Evolutionary conservation across 257 asterid species (phyloP), one percentile per base, ranked within the genome.

Genomic region (Phtheirospermum japonicum): DNA sequence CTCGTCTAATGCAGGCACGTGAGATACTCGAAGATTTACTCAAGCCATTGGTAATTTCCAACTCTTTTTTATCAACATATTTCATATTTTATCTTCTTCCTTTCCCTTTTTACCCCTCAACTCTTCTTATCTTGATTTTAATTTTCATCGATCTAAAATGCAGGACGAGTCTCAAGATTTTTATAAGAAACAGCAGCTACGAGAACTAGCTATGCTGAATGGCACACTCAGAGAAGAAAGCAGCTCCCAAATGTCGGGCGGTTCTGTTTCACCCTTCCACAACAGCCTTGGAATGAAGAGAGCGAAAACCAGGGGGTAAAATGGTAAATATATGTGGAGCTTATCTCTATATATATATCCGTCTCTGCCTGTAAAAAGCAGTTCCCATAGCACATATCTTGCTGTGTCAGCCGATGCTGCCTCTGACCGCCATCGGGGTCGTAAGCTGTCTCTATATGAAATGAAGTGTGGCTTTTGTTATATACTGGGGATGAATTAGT

Each of bases 1-100:
- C 87, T 64, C 97, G 87, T 62, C 79, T 93, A 40, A 71, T 78
- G 89, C 97, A 93, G 80, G 95, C 97, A 23, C 93, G 86, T 2
- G 94, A 87, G 74, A 89, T 93, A 63, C 86, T 93, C 12, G 92
- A 82, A 79, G 99, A 89, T 70, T 78, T 93, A 64, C 96, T 93
- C 66, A 87, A 77, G 82, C 99, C 99, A 49, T 73, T 89, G 99
- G 99, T 93, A 83, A 57, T 14, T 69, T 65, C 19, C 40, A 55
- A 28, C 64, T 51, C 37, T 61, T 39, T 23, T 62, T n/a, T 30
- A 56, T 57, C 51, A 63, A 13, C 67, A 14, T 40, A 39, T n/a
- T n/a, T n/a, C n/a, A n/a, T n/a, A n/a, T n/a, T n/a, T n/a, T n/a
- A n/a, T n/a, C n/a, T n/a, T n/a, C n/a, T 40, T 34, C 18, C 19